phyloP scores from a whole-genome alignment of 2,329 filamentous ascomycete species.

The Claviceps digitariae region DNA sequence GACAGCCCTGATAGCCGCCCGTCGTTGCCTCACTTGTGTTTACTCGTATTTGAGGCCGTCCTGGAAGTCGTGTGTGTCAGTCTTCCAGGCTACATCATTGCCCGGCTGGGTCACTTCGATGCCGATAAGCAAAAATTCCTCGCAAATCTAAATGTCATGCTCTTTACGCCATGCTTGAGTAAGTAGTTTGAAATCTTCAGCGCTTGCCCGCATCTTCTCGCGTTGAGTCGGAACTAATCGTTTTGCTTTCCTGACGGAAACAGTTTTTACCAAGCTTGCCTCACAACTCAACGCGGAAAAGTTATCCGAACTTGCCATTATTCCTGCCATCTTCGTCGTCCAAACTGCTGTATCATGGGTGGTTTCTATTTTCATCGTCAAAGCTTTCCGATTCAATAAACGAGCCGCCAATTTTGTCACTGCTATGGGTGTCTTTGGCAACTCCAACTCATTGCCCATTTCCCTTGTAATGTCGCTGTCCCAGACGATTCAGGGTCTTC shows the following conservation, averaged over 20 bases:
- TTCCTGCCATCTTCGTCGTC: constrained; percentile 83
- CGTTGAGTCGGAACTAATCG: not conserved
- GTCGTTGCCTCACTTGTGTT: constrained; percentile 52
- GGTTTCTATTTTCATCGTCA: constrained; percentile 58
- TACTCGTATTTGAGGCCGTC: constrained; percentile 89
- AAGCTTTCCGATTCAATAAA: constrained; percentile 67
- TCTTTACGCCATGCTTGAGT: constrained; percentile 97
- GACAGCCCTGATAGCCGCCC: constrained; percentile 42
- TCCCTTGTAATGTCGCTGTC: constrained; percentile 90
- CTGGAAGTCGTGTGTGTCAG: constrained; percentile 92
- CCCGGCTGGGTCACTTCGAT: constrained; percentile 82
- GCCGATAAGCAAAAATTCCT: constrained; percentile 93
- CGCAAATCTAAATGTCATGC: constrained; percentile 86
- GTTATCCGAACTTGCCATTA: constrained; percentile 78
- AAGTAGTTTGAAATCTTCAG: constrained; percentile 21
- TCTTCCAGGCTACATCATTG: constrained; percentile 85
- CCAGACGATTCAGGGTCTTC: constrained; percentile 78
- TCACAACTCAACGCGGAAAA: constrained; percentile 89
- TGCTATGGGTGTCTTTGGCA: constrained; percentile 95
- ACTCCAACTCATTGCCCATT: constrained; percentile 95
- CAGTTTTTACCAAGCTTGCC: constrained; percentile 93
- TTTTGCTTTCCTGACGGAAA: not conserved
- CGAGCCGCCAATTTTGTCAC: constrained; percentile 87
- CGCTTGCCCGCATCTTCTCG: not conserved
- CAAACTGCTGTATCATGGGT: constrained; percentile 80